Base-by-base conservation (phyloP, 164 flowering plant species). In the Nymphaea thermarum region DNA sequence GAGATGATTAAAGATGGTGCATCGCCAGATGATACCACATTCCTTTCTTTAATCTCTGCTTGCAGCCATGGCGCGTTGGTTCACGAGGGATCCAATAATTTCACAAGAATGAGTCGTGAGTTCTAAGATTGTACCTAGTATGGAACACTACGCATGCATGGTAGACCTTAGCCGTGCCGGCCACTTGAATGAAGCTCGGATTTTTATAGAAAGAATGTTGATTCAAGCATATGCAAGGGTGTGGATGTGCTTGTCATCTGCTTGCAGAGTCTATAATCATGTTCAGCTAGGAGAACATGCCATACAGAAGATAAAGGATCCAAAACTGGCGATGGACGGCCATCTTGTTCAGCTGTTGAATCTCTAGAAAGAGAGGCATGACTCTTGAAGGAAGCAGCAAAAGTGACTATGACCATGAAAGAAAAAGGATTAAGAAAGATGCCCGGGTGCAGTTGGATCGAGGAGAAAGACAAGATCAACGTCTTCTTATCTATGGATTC, bases 401-500 rank as follows among this genome's bases (percentile, higher is more conserved):
- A 73, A 15, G 55, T 82, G 43, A 71, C 85, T 70, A 64, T 66
- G n/a, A 51, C 66, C 55, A 81, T 84, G 84, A 86, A 76, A 62
- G 81, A 80, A 65, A 80, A 65, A 67, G 83, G 84, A 18, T 59
- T 84, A 68, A 82, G 78, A 73, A 86, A 86, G 78, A 74, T 42
- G 45, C 84, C 87, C 42, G 90, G 90, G 2, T 81, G 82, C 68
- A 86, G 90, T 77, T 84, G 90, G 87, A 80, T 86, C 66, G 90
- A 86, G 73, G 70, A 78, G 44, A 78, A 75, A 66, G 77, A 78
- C 15, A 67, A 51, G 53, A 76, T 79, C 42, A 62, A 72, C 57
- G 71, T 77, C 11, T 84, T 86, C 73, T 71, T 69, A 67, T 86
- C 87, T 0, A 81, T 87, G 61, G 83, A 79, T 70, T 73, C 85